A percentile compares a stretch with the other conserved stretches of the same genome.
Evolutionary conservation across 176 grass and related monocot genomes (phyloP).

Genomic region (Saccharum spontaneum): DNA sequence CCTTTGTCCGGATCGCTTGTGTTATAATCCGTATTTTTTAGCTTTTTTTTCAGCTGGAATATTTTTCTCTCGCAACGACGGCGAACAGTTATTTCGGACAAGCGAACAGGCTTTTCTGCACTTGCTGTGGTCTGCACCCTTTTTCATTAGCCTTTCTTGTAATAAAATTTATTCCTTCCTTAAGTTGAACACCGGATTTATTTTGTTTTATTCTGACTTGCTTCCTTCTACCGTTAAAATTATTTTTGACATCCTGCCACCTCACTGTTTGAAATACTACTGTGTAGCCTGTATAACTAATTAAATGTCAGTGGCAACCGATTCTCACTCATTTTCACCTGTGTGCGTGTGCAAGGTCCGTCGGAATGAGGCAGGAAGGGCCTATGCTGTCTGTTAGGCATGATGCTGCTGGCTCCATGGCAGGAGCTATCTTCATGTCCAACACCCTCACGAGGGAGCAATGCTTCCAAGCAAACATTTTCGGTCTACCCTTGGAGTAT

Average conservation of each 20-base stretch:
- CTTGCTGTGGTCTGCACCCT: neutral
- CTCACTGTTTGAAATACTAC: neutral
- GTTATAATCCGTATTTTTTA: too few relatives aligned
- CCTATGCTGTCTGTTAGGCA: neutral
- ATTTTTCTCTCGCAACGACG: too few relatives aligned
- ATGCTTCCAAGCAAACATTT: conserved; percentile 39
- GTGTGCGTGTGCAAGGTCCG: conserved; percentile 20
- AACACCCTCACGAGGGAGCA: conserved; percentile 48
- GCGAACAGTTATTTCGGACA: too few relatives aligned
- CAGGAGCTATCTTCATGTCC: conserved; percentile 72
- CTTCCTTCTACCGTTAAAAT: neutral
- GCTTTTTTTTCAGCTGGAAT: too few relatives aligned
- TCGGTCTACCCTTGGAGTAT: conserved; percentile 41
- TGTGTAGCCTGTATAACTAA: neutral
- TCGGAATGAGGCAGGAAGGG: conserved; percentile 28
- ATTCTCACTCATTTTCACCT: neutral
- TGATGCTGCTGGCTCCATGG: conserved; percentile 22
- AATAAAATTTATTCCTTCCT: neutral
- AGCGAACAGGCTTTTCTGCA: neutral
- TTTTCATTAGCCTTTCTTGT: neutral
- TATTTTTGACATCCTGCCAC: neutral
- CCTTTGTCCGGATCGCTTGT: neutral
- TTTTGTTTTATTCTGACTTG: neutral
- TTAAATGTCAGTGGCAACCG: neutral
- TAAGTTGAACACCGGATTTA: neutral